A percentile compares a stretch with the other conserved stretches of the same genome.
phyloP scores from a whole-genome alignment of 225 moss, liverwort and hornwort genomes.

The Antitrichia curtipendula region DNA sequence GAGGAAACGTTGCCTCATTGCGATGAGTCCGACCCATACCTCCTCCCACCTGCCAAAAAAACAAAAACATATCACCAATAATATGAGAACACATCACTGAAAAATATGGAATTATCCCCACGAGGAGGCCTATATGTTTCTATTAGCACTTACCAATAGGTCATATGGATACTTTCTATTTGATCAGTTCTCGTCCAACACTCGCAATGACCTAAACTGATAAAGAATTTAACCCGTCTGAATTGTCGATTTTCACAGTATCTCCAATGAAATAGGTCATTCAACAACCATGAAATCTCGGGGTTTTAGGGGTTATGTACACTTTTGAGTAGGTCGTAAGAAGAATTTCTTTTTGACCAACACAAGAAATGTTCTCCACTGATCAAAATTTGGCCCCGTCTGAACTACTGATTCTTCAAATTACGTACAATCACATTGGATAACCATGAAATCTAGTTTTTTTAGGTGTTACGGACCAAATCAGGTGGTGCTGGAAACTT shows the following conservation, averaged over 20 bases:
- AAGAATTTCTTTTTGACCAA: not conserved
- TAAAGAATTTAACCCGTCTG: no score
- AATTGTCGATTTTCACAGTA: not conserved
- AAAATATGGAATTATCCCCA: not conserved
- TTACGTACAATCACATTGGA: not conserved
- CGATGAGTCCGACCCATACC: constrained; percentile 93
- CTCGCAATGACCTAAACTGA: not conserved
- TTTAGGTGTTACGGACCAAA: not conserved
- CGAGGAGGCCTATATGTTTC: not conserved
- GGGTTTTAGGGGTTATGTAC: not conserved
- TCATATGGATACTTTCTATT: not conserved
- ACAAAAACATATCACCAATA: not conserved
- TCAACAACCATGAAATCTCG: not conserved
- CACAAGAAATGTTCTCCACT: not conserved
- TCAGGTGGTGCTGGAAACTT: not conserved
- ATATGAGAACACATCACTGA: not conserved
- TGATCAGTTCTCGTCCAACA: not conserved
- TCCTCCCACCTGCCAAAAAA: constrained; percentile 57
- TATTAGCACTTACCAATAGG: not conserved
- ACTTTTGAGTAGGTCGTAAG: not conserved
- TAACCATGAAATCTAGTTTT: not conserved
- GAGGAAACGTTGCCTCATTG: constrained; percentile 59
- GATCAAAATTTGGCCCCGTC: not conserved
- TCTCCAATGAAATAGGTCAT: not conserved
- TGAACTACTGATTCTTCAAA: not conserved